Conservation (phyloP, 768 basidiomycete species). For the Leccinum boreale region DNA sequence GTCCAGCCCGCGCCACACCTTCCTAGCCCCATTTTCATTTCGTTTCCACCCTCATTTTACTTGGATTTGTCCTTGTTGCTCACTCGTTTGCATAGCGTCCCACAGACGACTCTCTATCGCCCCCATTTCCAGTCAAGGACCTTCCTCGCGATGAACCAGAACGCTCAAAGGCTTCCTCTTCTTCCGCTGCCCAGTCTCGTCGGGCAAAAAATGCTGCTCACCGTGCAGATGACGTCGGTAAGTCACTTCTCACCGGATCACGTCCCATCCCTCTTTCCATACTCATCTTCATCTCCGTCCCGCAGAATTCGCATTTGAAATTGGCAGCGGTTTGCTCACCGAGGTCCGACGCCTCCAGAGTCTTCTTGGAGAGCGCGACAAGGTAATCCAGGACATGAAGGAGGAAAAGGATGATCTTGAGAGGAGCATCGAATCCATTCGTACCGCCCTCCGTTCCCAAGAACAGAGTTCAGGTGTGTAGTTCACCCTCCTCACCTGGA, state of each 20-base stretch:
- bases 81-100: constrained; percentile 33
- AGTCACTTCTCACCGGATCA: constrained; percentile 32
- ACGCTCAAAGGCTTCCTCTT: constrained; percentile 58
- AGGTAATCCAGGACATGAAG: constrained; percentile 85
- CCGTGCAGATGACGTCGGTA: constrained; percentile 85
- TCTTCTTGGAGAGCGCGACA: constrained; percentile 87
- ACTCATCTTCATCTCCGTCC: constrained; percentile 20
- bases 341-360: constrained; percentile 92
- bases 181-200: constrained; percentile 79
- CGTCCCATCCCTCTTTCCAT: background rate
- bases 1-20: background rate
- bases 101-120: constrained; percentile 48
- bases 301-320: constrained; percentile 96
- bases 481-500: background rate
- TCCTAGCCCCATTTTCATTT: background rate
- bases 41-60: background rate
- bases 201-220: constrained; percentile 91
- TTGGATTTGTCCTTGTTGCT: constrained; percentile 1
- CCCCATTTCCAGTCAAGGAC: constrained; percentile 44
- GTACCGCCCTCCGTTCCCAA: constrained; percentile 70
- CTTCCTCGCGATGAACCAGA: constrained; percentile 60
- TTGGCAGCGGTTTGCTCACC: constrained; percentile 86
- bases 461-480: constrained; percentile 72
- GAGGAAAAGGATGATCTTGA: constrained; percentile 91
- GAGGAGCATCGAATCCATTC: constrained; percentile 69